Base-by-base conservation (phyloP, 2,329 filamentous ascomycete species). In the Colletotrichum karsti region DNA sequence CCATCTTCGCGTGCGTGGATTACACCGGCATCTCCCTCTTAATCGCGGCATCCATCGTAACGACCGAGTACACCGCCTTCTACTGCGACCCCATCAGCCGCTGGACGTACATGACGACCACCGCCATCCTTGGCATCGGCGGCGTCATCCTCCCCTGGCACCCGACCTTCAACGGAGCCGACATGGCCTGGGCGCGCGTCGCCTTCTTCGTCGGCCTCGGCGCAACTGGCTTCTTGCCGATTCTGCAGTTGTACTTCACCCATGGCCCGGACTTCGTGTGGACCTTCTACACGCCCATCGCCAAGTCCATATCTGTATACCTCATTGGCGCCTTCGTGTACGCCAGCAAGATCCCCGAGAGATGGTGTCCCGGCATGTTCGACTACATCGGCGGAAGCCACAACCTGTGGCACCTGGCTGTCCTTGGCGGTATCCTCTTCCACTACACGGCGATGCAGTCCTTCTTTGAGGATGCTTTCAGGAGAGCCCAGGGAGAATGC, bases 1-100 rank as follows among this genome's bases (percentile, higher is more conserved):
- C 97, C 77, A 92, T 94, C 69, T 98, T 99, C 75, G 96, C 96
- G 18, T 99, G 96, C 78, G 94, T 99, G 67, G 96, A 99, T 80
- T 99, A 99, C 81, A 98, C 96, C 0, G 96, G 96, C 62, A 99
- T 99, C 73, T 97, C 95, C 1, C 85, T 99, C 56, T 88, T 99
- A 26, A 96, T 99, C 58, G 94, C 96, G 3, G 94, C 96, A 9
- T 97, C 93, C 63, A 99, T 99, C 82, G 94, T 98, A 88, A 98
- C 96, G 2, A 97, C 94, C 37, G 96, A 99, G 79, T 99, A 98
- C 83, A 98, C 96, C 1, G 96, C 95, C 24, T 99, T 99, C 80
- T 99, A 99, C 84, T 98, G 96, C 83, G 96, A 99, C 75, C 95
- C 96, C 3, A 75, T 92, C 51, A 95, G 92, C 73, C 92, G 95